A percentile compares a stretch with the other conserved stretches of the same genome.
phyloP scores from a whole-genome alignment of 108 stramenopile species.

The Cyclotella sp. region DNA sequence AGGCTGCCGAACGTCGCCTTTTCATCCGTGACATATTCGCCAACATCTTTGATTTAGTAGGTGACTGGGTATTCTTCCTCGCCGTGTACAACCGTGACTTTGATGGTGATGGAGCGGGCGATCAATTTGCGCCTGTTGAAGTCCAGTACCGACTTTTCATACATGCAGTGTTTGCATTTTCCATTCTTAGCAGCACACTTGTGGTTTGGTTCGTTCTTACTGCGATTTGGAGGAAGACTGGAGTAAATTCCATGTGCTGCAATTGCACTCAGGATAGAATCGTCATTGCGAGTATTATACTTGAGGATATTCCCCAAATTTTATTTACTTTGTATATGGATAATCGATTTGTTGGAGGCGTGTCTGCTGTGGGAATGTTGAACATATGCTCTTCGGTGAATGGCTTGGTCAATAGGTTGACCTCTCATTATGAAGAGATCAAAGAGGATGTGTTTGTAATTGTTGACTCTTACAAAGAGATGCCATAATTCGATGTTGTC shows the following conservation, averaged over 20 bases:
- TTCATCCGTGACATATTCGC: conserved; percentile 23
- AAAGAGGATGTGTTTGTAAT: conserved; percentile 26
- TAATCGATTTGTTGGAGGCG: conserved; percentile 6
- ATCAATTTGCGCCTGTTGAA: not conserved
- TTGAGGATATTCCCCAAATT: conserved; percentile 45
- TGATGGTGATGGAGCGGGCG: conserved; percentile 6
- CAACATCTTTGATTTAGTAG: conserved; percentile 24
- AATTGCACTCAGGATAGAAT: conserved; percentile 40
- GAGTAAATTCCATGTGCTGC: conserved; percentile 31
- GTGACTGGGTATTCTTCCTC: conserved; percentile 28
- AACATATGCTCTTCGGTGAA: conserved; percentile 46
- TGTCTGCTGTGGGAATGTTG: conserved; percentile 32
- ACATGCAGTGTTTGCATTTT: conserved; percentile 25
- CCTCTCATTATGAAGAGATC: conserved; percentile 29
- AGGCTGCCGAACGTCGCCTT: conserved; percentile 11
- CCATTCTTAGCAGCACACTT: conserved; percentile 19
- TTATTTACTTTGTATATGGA: conserved; percentile 31
- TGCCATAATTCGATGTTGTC: not conserved
- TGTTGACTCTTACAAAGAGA: conserved; percentile 16
- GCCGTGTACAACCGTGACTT: conserved; percentile 16
- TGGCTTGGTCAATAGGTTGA: conserved; percentile 32
- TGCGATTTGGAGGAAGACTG: conserved; percentile 9
- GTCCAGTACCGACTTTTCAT: conserved; percentile 1
- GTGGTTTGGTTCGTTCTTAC: conserved; percentile 30
- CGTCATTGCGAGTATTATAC: conserved; percentile 15